A percentile compares a stretch with the other conserved stretches of the same genome.
These are phyloP conservation scores for Rhizopogon sp. DNA, from an alignment of 768 basidiomycete species.

Conservation along the genomic window DNA sequence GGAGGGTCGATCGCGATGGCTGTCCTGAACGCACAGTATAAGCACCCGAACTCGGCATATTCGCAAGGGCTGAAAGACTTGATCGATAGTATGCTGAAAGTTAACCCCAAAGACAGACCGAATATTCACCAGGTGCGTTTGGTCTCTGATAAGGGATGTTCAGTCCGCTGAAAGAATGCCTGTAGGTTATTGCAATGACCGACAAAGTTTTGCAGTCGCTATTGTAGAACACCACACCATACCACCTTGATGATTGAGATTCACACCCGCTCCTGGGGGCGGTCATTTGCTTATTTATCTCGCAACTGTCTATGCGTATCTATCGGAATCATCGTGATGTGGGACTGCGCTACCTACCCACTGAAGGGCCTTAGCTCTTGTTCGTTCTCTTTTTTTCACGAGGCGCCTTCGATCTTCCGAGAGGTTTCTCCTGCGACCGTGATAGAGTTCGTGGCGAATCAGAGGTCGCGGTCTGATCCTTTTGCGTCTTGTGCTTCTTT, in stretches of 20 bases:
- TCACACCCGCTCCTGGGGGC: too few species aligned
- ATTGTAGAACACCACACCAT: slow-evolving; percentile 26
- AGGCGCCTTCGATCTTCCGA: not conserved
- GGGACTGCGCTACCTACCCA: too few species aligned
- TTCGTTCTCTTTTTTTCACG: not conserved
- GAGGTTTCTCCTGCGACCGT: not conserved
- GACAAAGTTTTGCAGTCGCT: slow-evolving; percentile 59
- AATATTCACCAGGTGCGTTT: slow-evolving; percentile 73
- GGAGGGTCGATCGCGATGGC: slow-evolving; percentile 98
- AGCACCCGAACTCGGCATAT: slow-evolving; percentile 83
- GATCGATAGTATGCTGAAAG: slow-evolving; percentile 80
- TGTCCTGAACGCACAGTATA: slow-evolving; percentile 88
- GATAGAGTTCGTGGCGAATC: not conserved
- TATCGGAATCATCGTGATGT: not conserved
- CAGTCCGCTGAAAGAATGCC: slow-evolving; percentile 1
- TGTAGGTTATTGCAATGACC: slow-evolving; percentile 62
- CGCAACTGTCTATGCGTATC: not conserved
- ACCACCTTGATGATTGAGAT: not conserved
- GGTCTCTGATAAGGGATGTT: not conserved
- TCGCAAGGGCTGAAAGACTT: slow-evolving; percentile 78
- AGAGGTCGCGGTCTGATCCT: not conserved
- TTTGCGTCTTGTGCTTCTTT: not conserved
- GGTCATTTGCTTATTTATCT: not conserved
- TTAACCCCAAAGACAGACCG: slow-evolving; percentile 78
- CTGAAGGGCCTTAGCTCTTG: not conserved